Conservation (phyloP, 768 basidiomycete species). For the Lyophyllum semitale region DNA sequence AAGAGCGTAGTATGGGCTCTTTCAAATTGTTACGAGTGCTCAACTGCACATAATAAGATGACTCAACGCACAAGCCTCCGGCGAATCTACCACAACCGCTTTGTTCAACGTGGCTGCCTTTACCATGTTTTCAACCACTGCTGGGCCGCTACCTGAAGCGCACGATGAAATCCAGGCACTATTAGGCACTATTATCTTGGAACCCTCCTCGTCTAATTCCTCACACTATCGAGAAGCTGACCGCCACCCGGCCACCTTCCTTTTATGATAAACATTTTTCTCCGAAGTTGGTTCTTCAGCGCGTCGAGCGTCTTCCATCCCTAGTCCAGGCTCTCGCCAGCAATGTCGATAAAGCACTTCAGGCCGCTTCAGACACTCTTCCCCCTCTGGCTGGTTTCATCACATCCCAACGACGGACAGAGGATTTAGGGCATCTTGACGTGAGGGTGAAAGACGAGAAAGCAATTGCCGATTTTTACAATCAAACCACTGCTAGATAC, state of each 20-base stretch:
- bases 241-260: slow-evolving; percentile 1
- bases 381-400: slow-evolving; percentile 7
- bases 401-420: slow-evolving; percentile 8
- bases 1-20: no score
- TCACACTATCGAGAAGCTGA: not conserved
- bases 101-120: no score
- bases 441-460: slow-evolving; percentile 5
- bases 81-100: no score
- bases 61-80: no score
- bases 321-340: slow-evolving; percentile 5
- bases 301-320: slow-evolving; percentile 6
- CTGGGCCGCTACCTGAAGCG: not conserved
- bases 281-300: slow-evolving; percentile 6
- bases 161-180: slow-evolving; percentile 4
- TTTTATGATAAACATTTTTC: slow-evolving; percentile 14
- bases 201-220: slow-evolving; percentile 6
- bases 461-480: slow-evolving; percentile 10
- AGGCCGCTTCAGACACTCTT: slow-evolving; percentile 6
- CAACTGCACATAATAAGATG: no score
- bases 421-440: slow-evolving; percentile 1
- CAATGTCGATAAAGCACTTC: slow-evolving; percentile 7
- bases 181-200: slow-evolving; percentile 5
- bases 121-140: slow-evolving; percentile 1
- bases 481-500: slow-evolving; percentile 14
- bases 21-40: no score